phyloP scores from a whole-genome alignment of 805 yeast species.

The Lachancea quebecensis region DNA sequence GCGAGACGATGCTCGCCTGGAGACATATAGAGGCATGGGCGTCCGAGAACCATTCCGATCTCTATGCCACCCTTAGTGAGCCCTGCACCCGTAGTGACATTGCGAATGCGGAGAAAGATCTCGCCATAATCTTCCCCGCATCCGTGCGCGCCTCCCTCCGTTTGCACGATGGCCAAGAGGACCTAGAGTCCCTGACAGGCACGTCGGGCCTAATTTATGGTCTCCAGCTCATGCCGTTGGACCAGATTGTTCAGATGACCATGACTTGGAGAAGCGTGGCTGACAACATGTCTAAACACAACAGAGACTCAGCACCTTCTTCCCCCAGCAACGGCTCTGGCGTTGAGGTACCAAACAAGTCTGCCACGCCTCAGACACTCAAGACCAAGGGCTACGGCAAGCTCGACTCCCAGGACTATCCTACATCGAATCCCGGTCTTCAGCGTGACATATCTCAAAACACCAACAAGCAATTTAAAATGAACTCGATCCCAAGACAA shows the following conservation, averaged over 20 bases:
- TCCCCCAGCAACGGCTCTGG: background rate
- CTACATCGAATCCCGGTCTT: slow-evolving; percentile 15
- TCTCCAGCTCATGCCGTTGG: slow-evolving; percentile 69
- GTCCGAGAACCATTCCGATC: slow-evolving; percentile 68
- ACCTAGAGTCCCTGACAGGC: slow-evolving; percentile 63
- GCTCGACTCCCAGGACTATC: slow-evolving; percentile 12
- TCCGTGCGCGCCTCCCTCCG: slow-evolving; percentile 75
- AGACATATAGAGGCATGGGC: slow-evolving; percentile 83
- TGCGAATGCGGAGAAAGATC: slow-evolving; percentile 74
- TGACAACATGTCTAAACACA: slow-evolving; percentile 32
- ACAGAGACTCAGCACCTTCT: slow-evolving; percentile 8
- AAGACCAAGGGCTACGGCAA: slow-evolving; percentile 26
- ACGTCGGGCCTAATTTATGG: slow-evolving; percentile 74
- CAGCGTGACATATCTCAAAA: slow-evolving; percentile 17
- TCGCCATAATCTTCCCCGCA: slow-evolving; percentile 65
- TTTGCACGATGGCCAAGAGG: slow-evolving; percentile 88
- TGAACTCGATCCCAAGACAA: slow-evolving; percentile 43
- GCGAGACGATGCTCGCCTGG: slow-evolving; percentile 79
- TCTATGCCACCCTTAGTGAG: slow-evolving; percentile 67
- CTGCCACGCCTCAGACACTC: slow-evolving; percentile 16
- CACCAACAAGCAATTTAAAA: slow-evolving; percentile 32
- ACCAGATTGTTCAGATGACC: slow-evolving; percentile 73
- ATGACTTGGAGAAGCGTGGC: slow-evolving; percentile 79
- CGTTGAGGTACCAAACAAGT: slow-evolving; percentile 17
- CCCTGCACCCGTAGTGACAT: slow-evolving; percentile 79